These are phyloP conservation scores for Asterophora parasitica DNA, from an alignment of 768 basidiomycete species.

Conservation along the genomic window DNA sequence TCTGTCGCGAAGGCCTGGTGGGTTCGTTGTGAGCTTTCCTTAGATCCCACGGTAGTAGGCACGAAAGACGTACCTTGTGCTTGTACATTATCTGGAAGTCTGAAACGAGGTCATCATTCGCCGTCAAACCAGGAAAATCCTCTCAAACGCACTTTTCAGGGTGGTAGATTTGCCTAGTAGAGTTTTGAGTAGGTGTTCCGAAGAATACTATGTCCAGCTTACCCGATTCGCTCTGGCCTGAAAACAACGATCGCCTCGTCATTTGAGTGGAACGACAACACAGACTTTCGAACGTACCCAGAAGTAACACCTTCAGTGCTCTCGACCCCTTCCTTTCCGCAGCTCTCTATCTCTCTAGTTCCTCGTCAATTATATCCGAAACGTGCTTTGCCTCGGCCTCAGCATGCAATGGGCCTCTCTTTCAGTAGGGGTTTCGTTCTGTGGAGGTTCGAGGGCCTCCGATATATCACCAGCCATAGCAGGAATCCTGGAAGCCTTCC, in stretches of 20 bases:
- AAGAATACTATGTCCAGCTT: constrained; percentile 18
- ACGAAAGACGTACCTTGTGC: constrained; percentile 37
- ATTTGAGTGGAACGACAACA: neutral
- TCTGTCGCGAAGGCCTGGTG: constrained; percentile 52
- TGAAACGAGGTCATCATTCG: constrained; percentile 16
- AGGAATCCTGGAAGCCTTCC: constrained; percentile 5
- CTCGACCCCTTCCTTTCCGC: constrained; percentile 43
- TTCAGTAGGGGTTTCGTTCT: constrained; percentile 44
- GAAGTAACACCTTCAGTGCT: constrained; percentile 53
- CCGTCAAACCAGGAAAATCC: neutral
- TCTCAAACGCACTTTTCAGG: constrained; percentile 58
- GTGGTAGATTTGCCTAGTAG: constrained; percentile 72
- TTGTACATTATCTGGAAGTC: constrained; percentile 65
- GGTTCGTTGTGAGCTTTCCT: neutral
- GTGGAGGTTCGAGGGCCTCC: constrained; percentile 44
- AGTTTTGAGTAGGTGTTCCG: neutral
- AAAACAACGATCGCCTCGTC: neutral
- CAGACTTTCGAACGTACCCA: constrained; percentile 37
- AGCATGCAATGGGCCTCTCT: constrained; percentile 38
- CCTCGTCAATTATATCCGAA: constrained; percentile 63
- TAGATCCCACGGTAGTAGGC: neutral
- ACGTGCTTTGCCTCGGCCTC: constrained; percentile 50
- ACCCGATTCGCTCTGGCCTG: constrained; percentile 84
- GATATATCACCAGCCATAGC: constrained; percentile 23
- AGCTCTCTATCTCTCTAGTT: constrained; percentile 45